These are phyloP conservation scores for Gamsiella multidivaricata DNA, from an alignment of 192 early-diverging fungal species.

Conservation along the genomic window DNA sequence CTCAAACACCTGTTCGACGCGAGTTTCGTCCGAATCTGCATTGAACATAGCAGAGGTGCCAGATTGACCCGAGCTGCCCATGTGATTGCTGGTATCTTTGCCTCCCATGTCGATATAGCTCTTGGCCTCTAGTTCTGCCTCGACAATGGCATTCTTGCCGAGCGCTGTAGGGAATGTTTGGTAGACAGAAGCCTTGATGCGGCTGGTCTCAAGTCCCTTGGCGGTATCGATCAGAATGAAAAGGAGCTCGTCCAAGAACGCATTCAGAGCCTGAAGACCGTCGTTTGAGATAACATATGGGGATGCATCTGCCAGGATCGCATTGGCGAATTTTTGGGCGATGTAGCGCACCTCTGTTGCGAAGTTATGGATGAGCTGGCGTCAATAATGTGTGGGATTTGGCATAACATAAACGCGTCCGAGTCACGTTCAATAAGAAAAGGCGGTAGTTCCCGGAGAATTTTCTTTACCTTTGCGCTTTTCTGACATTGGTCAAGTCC, in stretches of 20 bases:
- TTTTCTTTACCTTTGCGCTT: slow-evolving; percentile 44
- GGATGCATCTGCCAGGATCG: slow-evolving; percentile 66
- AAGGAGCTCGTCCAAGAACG: slow-evolving; percentile 68
- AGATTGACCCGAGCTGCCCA: slow-evolving; percentile 33
- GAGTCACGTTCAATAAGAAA: neutral
- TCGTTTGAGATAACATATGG: slow-evolving; percentile 67
- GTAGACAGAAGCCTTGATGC: slow-evolving; percentile 61
- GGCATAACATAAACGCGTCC: neutral
- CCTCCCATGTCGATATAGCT: slow-evolving; percentile 65
- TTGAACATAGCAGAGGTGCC: slow-evolving; percentile 46
- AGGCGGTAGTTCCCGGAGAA: neutral
- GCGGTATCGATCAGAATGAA: slow-evolving; percentile 59
- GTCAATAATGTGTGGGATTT: neutral
- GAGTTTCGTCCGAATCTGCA: slow-evolving; percentile 44
- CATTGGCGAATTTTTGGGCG: slow-evolving; percentile 69
- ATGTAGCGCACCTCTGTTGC: slow-evolving; percentile 66
- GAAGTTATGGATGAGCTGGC: neutral
- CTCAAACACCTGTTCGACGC: slow-evolving; percentile 55
- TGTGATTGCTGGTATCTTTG: slow-evolving; percentile 52
- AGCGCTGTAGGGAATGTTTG: slow-evolving; percentile 63
- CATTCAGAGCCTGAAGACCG: slow-evolving; percentile 64
- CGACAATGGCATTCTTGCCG: slow-evolving; percentile 69
- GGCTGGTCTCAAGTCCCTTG: slow-evolving; percentile 58
- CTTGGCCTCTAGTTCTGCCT: slow-evolving; percentile 70
- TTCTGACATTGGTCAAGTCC: slow-evolving; percentile 46